Conservation (phyloP, 139 green algal species). For the Chlorella ohadii region DNA sequence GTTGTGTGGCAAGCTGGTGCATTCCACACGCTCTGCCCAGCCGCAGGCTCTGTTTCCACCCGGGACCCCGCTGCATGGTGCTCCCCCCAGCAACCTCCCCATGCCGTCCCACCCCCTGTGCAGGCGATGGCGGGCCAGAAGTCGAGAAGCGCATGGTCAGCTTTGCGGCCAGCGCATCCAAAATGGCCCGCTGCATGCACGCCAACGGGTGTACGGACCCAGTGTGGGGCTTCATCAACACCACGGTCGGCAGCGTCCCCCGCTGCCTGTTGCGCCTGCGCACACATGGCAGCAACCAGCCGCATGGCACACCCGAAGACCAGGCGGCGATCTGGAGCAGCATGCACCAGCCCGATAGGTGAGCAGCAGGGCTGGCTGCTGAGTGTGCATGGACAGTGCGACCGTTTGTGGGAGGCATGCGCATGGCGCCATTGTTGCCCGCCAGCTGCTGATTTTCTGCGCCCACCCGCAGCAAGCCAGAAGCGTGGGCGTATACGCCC, state of each 20-base stretch:
- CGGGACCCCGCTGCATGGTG: no score
- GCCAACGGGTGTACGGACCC: not conserved
- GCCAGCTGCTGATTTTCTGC: no score
- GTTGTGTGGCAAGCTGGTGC: not conserved
- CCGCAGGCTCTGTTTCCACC: no score
- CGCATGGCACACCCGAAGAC: not conserved
- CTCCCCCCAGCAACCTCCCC: no score
- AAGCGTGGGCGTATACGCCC: no score
- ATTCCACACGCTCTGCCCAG: no score
- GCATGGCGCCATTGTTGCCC: no score
- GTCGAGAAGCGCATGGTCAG: not conserved
- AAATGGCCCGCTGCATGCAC: not conserved
- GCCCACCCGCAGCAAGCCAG: no score
- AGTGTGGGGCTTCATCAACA: not conserved
- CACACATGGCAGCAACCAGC: not conserved
- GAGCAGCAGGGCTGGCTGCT: not conserved
- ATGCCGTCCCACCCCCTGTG: no score
- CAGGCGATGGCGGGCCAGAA: not conserved
- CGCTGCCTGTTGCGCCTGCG: not conserved
- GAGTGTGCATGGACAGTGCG: no score
- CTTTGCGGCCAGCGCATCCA: not conserved
- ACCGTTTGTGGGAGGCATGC: no score
- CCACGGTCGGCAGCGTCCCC: not conserved
- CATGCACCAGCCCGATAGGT: constrained; percentile 5
- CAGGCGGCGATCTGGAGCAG: not conserved